These are phyloP conservation scores for Sporothrix euskadiensis DNA, from an alignment of 2,329 filamentous ascomycete species.

Conservation along the genomic window DNA sequence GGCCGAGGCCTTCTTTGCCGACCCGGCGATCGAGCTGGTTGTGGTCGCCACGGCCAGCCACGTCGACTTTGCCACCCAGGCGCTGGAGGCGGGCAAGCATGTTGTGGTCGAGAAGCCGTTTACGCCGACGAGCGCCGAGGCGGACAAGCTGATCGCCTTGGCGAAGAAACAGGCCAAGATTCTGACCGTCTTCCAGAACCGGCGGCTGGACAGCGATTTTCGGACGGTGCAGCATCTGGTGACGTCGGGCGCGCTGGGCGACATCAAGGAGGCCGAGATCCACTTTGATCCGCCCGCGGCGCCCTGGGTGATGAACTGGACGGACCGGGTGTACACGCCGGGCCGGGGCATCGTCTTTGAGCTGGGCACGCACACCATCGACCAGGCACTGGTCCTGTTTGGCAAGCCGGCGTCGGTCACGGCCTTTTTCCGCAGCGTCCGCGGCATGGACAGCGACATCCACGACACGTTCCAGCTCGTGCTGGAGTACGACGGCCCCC, in stretches of 20 bases:
- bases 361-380: constrained; percentile 57
- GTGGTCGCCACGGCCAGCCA: constrained; percentile 62
- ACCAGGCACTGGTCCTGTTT: constrained; percentile 60
- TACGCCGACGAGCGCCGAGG: constrained; percentile 59
- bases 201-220: constrained; percentile 60
- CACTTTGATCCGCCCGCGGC: constrained; percentile 60
- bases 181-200: constrained; percentile 57
- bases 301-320: constrained; percentile 41
- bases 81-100: constrained; percentile 62
- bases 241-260: constrained; percentile 52
- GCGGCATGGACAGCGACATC: constrained; percentile 43
- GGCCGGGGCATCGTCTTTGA: constrained; percentile 46
- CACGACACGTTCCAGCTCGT: constrained; percentile 56
- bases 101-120: constrained; percentile 29
- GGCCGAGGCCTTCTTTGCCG: constrained; percentile 59
- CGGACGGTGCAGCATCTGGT: constrained; percentile 59
- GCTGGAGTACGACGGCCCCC: constrained; percentile 52
- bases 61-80: constrained; percentile 55
- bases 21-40: constrained; percentile 60
- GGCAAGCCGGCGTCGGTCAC: constrained; percentile 60
- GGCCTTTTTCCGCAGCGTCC: constrained; percentile 57
- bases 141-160: constrained; percentile 53
- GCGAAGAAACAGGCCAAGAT: constrained; percentile 50
- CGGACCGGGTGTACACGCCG: constrained; percentile 37
- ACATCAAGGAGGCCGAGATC: constrained; percentile 64